A percentile compares a stretch with the other conserved stretches of the same genome.
Evolutionary conservation across 345 rosid species (phyloP).

Genomic region (Lepidium didymum): DNA sequence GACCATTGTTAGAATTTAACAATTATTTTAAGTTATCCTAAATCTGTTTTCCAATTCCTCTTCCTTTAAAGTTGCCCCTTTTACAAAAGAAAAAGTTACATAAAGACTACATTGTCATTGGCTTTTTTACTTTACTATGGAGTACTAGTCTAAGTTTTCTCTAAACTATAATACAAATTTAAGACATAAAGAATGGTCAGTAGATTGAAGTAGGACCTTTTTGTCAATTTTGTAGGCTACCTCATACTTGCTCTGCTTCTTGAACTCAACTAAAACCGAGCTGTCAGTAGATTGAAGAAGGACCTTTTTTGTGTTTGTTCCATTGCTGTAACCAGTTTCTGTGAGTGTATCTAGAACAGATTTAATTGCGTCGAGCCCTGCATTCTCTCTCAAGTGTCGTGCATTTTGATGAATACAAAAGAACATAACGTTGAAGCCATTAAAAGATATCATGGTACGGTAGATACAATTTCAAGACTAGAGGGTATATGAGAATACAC

Average conservation of each 20-base stretch:
- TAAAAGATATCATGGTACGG: not conserved
- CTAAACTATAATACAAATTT: no score
- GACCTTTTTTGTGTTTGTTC: conserved; percentile 31
- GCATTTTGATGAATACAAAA: conserved; percentile 39
- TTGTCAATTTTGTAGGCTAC: conserved; percentile 55
- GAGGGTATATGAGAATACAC: conserved; percentile 33
- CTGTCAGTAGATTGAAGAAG: conserved; percentile 72
- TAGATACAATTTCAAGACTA: not conserved
- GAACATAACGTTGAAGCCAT: not conserved
- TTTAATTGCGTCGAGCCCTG: conserved; percentile 36
- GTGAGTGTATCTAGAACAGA: conserved; percentile 43
- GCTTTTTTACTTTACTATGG: no score
- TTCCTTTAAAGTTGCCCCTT: no score
- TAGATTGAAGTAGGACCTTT: no score
- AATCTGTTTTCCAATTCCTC: no score
- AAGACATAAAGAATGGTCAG: no score
- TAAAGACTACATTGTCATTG: no score
- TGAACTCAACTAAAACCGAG: conserved; percentile 54
- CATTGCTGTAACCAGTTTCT: conserved; percentile 46
- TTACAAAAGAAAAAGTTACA: no score
- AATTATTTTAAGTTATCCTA: no score
- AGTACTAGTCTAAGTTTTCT: no score
- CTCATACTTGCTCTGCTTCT: conserved; percentile 35
- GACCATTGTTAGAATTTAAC: no score
- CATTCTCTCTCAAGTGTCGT: conserved; percentile 47